Percentiles rank a stretch among this genome's conserved stretches.
phyloP scores from a whole-genome alignment of 2,329 filamentous ascomycete genomes.

The Sclerotinia trifoliorum region DNA sequence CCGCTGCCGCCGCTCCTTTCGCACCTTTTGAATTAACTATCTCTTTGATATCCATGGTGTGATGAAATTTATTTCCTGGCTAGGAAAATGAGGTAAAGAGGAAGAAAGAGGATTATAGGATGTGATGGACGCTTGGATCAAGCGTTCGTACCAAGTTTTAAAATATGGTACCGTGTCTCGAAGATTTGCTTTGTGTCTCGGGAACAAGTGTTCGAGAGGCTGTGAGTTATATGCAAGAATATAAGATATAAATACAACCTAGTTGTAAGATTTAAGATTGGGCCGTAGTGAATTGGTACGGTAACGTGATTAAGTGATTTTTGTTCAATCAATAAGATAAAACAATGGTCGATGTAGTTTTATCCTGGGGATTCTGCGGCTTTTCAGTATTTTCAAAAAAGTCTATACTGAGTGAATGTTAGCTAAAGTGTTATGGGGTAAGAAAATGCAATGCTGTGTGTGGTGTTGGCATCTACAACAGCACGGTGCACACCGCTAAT shows the following conservation, averaged over 20 bases:
- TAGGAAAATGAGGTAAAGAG: constrained; percentile 1
- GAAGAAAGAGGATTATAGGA: constrained; percentile 32
- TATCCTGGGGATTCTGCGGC: constrained; percentile 1
- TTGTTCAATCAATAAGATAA: background rate
- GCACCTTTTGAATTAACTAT: constrained; percentile 42
- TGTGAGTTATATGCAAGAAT: constrained; percentile 26
- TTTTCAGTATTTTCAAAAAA: constrained; percentile 11
- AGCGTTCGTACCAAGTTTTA: constrained; percentile 37
- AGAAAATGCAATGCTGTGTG: constrained; percentile 16
- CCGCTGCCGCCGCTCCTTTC: constrained; percentile 36
- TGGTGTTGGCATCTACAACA: constrained; percentile 20
- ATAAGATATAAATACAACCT: background rate
- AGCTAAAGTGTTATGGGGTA: constrained; percentile 22
- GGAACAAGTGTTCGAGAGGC: constrained; percentile 30
- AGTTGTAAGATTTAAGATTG: background rate
- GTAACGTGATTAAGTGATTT: constrained; percentile 13
- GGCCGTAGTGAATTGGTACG: constrained; percentile 4
- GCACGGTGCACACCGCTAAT: constrained; percentile 35
- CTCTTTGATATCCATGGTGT: constrained; percentile 41
- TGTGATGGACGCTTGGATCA: constrained; percentile 37
- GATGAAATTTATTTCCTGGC: constrained; percentile 13
- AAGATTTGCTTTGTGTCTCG: constrained; percentile 36
- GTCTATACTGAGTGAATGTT: constrained; percentile 21
- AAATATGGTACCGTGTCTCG: constrained; percentile 30
- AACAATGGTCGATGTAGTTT: background rate